Base-by-base conservation (phyloP, 2,329 filamentous ascomycete genomes). In the Pseudocercospora vitis region DNA sequence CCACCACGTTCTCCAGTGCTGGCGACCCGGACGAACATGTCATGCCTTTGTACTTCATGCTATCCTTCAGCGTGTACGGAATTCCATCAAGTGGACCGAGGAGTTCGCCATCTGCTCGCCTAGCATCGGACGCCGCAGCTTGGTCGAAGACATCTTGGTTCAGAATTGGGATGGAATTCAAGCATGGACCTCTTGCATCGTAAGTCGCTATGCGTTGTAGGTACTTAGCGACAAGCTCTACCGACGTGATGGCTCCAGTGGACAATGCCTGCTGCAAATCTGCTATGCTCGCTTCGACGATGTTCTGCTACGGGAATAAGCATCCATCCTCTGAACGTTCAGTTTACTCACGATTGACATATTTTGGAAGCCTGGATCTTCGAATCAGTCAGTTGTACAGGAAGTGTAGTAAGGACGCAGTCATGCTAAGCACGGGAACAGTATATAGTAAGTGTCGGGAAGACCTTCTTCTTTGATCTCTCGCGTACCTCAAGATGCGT, bases 21-120 rank as follows among this genome's bases (percentile, higher is more conserved):
- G 78, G 78, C 0, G 80, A 83, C 0, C 80, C 81, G 47, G 74
- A 69, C 0, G 80, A 79, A 1, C 78, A 76, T 0, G 75, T 81
- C 72, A 83, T 75, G 1, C 77, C 78, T 19, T 73, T 71, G 23
- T 79, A 75, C 57, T 78, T 81, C 70, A 78, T 83, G 60, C 74
- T 78, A 61, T 84, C 81, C 63, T 84, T 84, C 59, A 82, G 70
- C 0, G 79, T 81, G 54, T 74, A 83, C 0, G 81, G 80, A 5
- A 84, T 81, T 1, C 81, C 79, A 58, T 84, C 80, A 0, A 83
- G 68, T 0, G 69, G 70, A 2, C 75, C 67, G 3, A 58, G 55
- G 8, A 68, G 48, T 4, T 68, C 53, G 2, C 73, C 74, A 7
- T 67, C 62, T 12, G 71, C 71, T 33, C 77, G 70, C 8, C 74